Conservation (phyloP, 441 rosid genomes). For the Populus hybrid region DNA sequence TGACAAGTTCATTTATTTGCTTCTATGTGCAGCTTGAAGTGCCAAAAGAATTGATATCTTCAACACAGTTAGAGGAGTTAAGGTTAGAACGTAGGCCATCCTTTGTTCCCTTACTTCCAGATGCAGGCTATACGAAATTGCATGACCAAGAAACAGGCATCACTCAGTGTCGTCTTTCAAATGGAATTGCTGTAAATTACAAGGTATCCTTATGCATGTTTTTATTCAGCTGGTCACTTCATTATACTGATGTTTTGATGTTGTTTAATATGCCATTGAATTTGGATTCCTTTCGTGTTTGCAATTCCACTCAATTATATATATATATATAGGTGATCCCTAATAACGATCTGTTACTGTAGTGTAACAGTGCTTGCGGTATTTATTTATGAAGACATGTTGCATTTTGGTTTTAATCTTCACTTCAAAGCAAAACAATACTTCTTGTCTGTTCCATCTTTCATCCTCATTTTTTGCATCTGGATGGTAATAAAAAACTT, state of each 20-base stretch:
- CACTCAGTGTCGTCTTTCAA: slow-evolving; percentile 79
- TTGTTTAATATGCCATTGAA: neutral
- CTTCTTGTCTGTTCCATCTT: neutral
- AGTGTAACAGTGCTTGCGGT: neutral
- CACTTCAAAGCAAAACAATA: neutral
- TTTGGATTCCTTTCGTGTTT: neutral
- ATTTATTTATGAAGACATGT: neutral
- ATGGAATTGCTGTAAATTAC: slow-evolving; percentile 89
- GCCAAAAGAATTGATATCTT: slow-evolving; percentile 86
- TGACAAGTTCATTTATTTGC: slow-evolving; percentile 22
- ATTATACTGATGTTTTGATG: neutral
- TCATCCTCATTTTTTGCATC: neutral
- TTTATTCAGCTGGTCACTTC: no score
- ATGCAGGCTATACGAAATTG: slow-evolving; percentile 45
- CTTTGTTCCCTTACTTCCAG: slow-evolving; percentile 60
- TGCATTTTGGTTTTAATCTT: slow-evolving; percentile 3
- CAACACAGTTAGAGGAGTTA: slow-evolving; percentile 65
- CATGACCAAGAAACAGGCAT: slow-evolving; percentile 91
- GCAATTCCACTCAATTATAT: neutral
- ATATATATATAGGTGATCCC: no score
- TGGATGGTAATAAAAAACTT: neutral
- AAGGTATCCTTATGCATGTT: slow-evolving; percentile 55
- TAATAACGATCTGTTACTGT: neutral
- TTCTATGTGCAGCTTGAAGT: slow-evolving; percentile 84
- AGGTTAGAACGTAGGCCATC: slow-evolving; percentile 60